A percentile compares a stretch with the other conserved stretches of the same genome.
Conservation (phyloP, 2,329 filamentous ascomycete species). For the Orbilia ellipsospora region DNA sequence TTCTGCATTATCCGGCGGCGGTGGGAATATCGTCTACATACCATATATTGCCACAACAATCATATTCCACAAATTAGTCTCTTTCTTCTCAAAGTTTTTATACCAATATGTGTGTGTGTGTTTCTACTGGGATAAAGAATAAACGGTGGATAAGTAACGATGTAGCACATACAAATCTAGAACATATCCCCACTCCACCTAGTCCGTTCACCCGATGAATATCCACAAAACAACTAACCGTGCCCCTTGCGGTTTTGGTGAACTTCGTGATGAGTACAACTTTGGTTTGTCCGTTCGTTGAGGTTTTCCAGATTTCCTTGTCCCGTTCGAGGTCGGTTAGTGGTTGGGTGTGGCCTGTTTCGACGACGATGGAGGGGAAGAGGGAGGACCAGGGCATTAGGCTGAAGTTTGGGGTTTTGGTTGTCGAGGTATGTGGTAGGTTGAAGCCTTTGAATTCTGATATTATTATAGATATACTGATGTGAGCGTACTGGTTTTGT, state of each 20-base stretch:
- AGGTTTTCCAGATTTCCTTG: slow-evolving; percentile 44
- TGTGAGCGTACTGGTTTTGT: too few relatives aligned
- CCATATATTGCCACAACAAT: not conserved
- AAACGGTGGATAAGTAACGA: too few relatives aligned
- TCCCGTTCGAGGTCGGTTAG: slow-evolving; percentile 34
- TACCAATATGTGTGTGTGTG: too few relatives aligned
- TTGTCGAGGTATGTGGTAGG: not conserved
- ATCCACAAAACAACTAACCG: slow-evolving; percentile 17
- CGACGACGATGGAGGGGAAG: slow-evolving; percentile 38
- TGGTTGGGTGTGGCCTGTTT: slow-evolving; percentile 35
- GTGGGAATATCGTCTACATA: slow-evolving; percentile 27
- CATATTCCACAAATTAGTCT: not conserved
- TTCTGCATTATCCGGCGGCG: not conserved
- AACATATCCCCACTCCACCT: slow-evolving; percentile 17
- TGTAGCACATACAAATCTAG: slow-evolving; percentile 51
- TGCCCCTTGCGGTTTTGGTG: slow-evolving; percentile 6
- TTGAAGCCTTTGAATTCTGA: slow-evolving; percentile 24
- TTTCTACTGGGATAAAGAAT: too few relatives aligned
- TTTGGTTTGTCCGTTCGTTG: slow-evolving; percentile 36
- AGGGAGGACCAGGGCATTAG: slow-evolving; percentile 30
- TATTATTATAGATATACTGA: not conserved
- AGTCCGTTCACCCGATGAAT: slow-evolving; percentile 29
- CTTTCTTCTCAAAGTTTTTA: too few relatives aligned
- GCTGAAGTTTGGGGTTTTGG: slow-evolving; percentile 23
- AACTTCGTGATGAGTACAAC: slow-evolving; percentile 36